Conservation (phyloP, 306 rosid genomes). For the Rubus parviflorus region DNA sequence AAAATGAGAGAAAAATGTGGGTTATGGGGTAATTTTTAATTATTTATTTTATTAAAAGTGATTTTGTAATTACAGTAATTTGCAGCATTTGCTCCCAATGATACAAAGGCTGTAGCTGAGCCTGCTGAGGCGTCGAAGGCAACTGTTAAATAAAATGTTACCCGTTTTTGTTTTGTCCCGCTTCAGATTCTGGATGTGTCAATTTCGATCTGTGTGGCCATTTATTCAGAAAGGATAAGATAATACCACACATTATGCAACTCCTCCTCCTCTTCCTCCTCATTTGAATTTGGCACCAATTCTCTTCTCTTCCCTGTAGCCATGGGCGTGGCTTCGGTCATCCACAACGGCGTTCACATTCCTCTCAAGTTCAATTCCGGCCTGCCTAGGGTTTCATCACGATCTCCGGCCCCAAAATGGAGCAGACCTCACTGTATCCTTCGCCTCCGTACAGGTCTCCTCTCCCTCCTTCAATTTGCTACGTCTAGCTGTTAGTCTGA, state of each 20-base stretch:
- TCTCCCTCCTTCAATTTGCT: not conserved
- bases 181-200: not conserved
- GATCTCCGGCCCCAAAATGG: slow-evolving; percentile 38
- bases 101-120: too few relatives aligned
- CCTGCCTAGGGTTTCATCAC: slow-evolving; percentile 31
- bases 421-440: slow-evolving; percentile 22
- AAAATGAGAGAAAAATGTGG: too few relatives aligned
- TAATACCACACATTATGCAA: not conserved
- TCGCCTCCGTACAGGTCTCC: slow-evolving; percentile 42
- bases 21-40: too few relatives aligned
- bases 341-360: slow-evolving; percentile 42
- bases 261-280: not conserved
- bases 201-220: not conserved
- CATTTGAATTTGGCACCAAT: slow-evolving; percentile 1
- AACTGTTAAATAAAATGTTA: not conserved
- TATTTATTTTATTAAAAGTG: too few relatives aligned
- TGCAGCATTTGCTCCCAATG: too few relatives aligned
- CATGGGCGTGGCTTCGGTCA: slow-evolving; percentile 70
- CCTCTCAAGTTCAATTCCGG: slow-evolving; percentile 31
- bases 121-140: not conserved
- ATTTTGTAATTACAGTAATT: too few relatives aligned
- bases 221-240: slow-evolving; percentile 10
- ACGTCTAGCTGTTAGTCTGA: not conserved
- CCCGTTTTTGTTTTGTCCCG: not conserved
- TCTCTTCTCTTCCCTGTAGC: not conserved